Evolutionary conservation across 805 yeast species (phyloP).

Genomic region (Metschnikowia chrysomelidarum): DNA sequence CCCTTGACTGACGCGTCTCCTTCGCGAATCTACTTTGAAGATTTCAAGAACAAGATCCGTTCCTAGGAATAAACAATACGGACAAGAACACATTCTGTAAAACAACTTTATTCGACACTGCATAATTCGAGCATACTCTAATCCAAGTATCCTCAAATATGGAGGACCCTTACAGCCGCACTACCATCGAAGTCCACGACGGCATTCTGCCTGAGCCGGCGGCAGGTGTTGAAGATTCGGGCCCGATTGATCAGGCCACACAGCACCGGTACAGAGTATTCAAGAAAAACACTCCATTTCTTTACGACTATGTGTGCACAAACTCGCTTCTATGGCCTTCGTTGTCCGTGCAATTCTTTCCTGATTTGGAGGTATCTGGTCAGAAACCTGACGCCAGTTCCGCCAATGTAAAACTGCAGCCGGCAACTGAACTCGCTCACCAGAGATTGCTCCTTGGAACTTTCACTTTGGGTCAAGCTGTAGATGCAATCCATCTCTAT

Average conservation of each 20-base stretch:
- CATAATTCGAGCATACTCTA: too few relatives aligned
- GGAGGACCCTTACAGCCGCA: slow-evolving; percentile 1
- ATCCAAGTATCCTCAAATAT: too few relatives aligned
- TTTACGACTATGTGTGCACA: slow-evolving; percentile 54
- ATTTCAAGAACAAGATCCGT: too few relatives aligned
- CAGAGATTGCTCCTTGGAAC: slow-evolving; percentile 20
- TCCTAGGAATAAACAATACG: too few relatives aligned
- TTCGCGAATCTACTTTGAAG: too few relatives aligned
- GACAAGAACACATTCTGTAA: too few relatives aligned
- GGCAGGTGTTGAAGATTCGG: slow-evolving; percentile 2
- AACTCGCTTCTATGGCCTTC: slow-evolving; percentile 65
- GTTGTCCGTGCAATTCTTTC: slow-evolving; percentile 58
- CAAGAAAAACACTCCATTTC: slow-evolving; percentile 59
- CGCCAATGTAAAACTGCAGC: neutral
- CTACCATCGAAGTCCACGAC: neutral
- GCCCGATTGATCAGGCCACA: slow-evolving; percentile 28
- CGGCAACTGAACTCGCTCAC: slow-evolving; percentile 11
- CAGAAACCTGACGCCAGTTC: neutral
- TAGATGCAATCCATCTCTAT: slow-evolving; percentile 25
- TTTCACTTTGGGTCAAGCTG: slow-evolving; percentile 21
- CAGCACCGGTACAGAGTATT: slow-evolving; percentile 49
- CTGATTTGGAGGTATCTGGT: slow-evolving; percentile 39
- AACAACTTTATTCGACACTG: too few relatives aligned
- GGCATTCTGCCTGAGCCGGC: neutral
- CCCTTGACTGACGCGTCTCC: too few relatives aligned